Base-by-base conservation (phyloP, 1,284 basidiomycete genomes). In the Phellinidium pouzarii region DNA sequence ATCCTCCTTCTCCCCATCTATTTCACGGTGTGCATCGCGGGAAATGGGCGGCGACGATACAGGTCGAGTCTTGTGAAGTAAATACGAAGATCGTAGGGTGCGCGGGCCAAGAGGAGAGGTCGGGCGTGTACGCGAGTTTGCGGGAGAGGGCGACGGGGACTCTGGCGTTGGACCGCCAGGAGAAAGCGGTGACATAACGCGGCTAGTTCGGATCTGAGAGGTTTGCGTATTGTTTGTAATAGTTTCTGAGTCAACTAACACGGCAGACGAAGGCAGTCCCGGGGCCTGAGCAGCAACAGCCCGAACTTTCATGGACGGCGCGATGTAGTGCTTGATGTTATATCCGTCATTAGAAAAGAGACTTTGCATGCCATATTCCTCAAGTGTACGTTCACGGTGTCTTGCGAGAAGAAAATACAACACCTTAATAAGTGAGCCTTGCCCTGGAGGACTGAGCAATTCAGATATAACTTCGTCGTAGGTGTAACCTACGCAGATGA, bases 341-440 rank as follows among this genome's bases (percentile, higher is more conserved):
- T 68, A 65, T 44, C 70, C 70, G 20, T 66, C 60, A 58, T 75
- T 71, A 60, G 73, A 68, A 50, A 77, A 66, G 34, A 45, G 29
- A 44, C 41, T 47, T 41, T 57, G 41, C 52, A 74, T 73, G 3
- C 75, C 74, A 65, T 80, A 80, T 68, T 87, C 77, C 68, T 84
- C 75, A 64, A 84, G 66, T 19, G 82, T 79, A 56, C 81, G 80
- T 61, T 88, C 87, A 50, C 89, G 80, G 68, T 94, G 92, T 65
- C 82, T 81, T 52, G 80, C 75, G 20, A 96, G 76, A 43, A 96
- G 75, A 66, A 91, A 93, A 65, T 95, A 96, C 68, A 96, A 94
- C 0, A 91, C 91, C 68, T 97, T 97, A 25, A 92, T 90, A 65
- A 92, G 84, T 3, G 83, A 84, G 55, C 80, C 89, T 65, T 78